Percentiles rank a stretch among this genome's conserved stretches.
Evolutionary conservation across 1,284 basidiomycete genomes (phyloP).

Genomic region (Mycosarcoma mackinlayi): DNA sequence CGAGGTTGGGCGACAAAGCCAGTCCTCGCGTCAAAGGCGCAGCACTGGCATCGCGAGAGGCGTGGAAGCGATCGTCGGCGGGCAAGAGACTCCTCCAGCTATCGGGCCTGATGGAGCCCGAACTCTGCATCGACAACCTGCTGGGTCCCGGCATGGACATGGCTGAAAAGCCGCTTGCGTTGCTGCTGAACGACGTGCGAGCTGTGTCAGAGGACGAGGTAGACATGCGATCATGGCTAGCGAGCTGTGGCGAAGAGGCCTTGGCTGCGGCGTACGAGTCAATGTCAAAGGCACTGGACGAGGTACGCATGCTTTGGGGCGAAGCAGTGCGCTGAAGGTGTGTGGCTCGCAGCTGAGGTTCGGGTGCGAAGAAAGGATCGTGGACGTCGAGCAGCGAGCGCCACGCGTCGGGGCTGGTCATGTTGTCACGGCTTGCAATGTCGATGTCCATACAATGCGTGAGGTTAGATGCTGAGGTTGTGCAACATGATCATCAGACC

Average conservation of each 20-base stretch:
- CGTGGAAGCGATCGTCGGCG: conserved; percentile 40
- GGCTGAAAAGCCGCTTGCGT: conserved; percentile 40
- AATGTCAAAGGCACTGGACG: conserved; percentile 13
- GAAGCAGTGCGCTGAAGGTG: conserved; percentile 16
- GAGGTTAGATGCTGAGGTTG: too few relatives aligned
- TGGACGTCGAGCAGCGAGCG: conserved; percentile 52
- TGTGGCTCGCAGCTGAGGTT: conserved; percentile 20
- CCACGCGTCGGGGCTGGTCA: conserved; percentile 58
- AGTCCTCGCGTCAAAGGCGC: background rate
- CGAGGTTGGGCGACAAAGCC: conserved; percentile 15
- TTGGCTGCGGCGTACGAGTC: conserved; percentile 31
- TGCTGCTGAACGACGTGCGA: conserved; percentile 47
- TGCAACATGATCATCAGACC: conserved; percentile 6
- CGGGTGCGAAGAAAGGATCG: conserved; percentile 55
- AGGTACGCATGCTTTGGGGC: conserved; percentile 24
- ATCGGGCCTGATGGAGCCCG: conserved; percentile 20
- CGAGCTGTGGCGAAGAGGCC: conserved; percentile 17
- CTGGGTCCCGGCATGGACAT: conserved; percentile 37
- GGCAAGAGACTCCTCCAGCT: conserved; percentile 51
- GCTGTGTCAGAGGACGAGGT: conserved; percentile 27
- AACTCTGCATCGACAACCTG: conserved; percentile 9
- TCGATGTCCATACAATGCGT: too few relatives aligned
- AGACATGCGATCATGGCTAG: conserved; percentile 21
- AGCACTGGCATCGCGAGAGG: conserved; percentile 10
- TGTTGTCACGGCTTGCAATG: conserved; percentile 11